Base-by-base conservation (phyloP, 1,139 yeast genomes). In the Pichia sp. region DNA sequence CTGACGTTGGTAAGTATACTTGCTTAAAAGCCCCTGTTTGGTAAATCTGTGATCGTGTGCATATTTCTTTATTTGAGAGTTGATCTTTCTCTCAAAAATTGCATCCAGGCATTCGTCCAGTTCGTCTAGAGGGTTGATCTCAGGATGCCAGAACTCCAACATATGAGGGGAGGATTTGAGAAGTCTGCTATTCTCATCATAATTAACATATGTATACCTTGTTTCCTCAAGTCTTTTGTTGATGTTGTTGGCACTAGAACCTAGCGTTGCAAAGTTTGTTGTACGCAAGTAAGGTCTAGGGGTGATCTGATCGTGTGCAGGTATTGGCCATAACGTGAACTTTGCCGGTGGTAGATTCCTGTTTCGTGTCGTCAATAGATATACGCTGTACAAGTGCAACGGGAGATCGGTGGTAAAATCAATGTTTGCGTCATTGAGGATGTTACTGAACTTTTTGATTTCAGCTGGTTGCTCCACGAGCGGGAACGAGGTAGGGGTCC, bases 271-370 rank as follows among this genome's bases (percentile, higher is more conserved):
- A 26, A 45, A 39, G 19, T 31, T 39, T 3, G 55, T 51, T 1
- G 53, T 47, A n/a, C 34, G 36, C 4, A 54, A 13, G n/a, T 13
- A 30, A 1, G n/a, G 36, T 25, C 23, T 55, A 49, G 30, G 64
- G 19, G 70, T 70, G 0, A 80, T 79, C 0, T 74, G 72, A 10
- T 58, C 56, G 2, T 64, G 57, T 2, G 58, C 41, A 0, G 66
- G 62, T 19, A 72, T 55, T 0, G 84, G 85, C 85, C 84, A 82
- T 1, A 67, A 56, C 1, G 74, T 51, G 77, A 83, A 80, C 3
- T 53, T 49, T 4, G 56, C 49, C 1, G 54, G 46, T 2, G 84
- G 83, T 51, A 70, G 69, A 50, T 74, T 69, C n/a, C 70, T 58
- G 21, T 68, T 62, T 30, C 57, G 51, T 2, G 61, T 58, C 46